Evolutionary conservation across 164 flowering plant genomes (phyloP).

Genomic region (Liriodendron chinense): DNA sequence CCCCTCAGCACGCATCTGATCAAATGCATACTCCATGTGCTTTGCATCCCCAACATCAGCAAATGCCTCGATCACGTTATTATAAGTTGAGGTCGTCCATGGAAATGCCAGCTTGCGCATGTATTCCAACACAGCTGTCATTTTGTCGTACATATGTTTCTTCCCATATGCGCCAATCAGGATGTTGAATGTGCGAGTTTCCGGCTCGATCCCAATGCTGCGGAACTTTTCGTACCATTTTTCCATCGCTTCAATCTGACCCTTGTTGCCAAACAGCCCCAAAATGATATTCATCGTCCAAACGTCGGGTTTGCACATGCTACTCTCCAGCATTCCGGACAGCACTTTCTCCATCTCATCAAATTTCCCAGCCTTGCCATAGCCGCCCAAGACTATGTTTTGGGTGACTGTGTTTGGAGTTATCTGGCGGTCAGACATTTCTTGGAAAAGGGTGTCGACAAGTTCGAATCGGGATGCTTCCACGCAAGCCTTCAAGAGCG

Average conservation of each 20-base stretch:
- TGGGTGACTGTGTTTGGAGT: conserved; percentile 90
- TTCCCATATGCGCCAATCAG: conserved; percentile 95
- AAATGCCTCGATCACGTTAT: conserved; percentile 90
- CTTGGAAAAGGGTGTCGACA: conserved; percentile 62
- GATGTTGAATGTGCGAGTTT: conserved; percentile 88
- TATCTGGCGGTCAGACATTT: conserved; percentile 70
- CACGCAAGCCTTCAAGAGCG: conserved; percentile 73
- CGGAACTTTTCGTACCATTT: conserved; percentile 95
- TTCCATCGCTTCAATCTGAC: conserved; percentile 90
- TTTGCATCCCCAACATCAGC: conserved; percentile 86
- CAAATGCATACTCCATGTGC: conserved; percentile 86
- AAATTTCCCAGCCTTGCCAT: conserved; percentile 78
- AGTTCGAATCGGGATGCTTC: conserved; percentile 67
- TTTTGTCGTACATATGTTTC: conserved; percentile 86
- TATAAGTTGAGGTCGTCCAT: conserved; percentile 95
- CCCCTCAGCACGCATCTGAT: conserved; percentile 93
- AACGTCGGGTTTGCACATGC: conserved; percentile 71
- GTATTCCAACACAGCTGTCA: conserved; percentile 96
- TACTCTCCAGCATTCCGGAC: conserved; percentile 70
- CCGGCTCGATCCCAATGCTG: conserved; percentile 84
- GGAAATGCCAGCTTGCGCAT: conserved; percentile 92
- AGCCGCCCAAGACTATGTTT: conserved; percentile 80
- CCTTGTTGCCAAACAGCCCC: conserved; percentile 78
- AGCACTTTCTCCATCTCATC: conserved; percentile 86
- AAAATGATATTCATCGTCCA: conserved; percentile 96